These are phyloP conservation scores for Naegleria lovaniensis DNA, from an alignment of 208 protist genomes.

Conservation along the genomic window DNA sequence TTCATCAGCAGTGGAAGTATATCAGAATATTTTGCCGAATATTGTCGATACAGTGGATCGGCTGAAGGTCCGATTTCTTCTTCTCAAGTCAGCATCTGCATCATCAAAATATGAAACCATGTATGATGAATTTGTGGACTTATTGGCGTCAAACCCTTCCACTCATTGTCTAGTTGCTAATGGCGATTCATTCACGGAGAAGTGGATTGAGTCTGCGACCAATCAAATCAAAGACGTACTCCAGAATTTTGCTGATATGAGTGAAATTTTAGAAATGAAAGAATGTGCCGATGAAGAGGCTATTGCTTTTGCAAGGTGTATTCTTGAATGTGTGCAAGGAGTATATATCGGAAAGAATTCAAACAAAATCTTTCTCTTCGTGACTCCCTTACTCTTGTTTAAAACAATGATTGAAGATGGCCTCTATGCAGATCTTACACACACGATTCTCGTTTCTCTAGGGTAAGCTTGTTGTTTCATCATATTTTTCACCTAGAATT, in stretches of 20 bases:
- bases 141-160: not conserved
- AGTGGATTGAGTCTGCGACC: not conserved
- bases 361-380: constrained; percentile 13
- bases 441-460: not conserved
- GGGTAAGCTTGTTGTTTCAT: too few relatives aligned
- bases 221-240: not conserved
- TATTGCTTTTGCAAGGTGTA: not conserved
- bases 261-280: not conserved
- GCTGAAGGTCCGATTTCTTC: not conserved
- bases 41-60: not conserved
- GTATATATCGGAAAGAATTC: constrained; percentile 5
- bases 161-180: constrained; percentile 23
- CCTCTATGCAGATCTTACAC: not conserved
- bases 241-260: not conserved
- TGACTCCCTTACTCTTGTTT: not conserved
- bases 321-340: not conserved
- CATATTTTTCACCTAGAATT: too few relatives aligned
- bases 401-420: constrained; percentile 9
- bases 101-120: not conserved
- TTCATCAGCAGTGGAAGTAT: not conserved
- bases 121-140: not conserved
- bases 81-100: not conserved
- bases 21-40: not conserved
- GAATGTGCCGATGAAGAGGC: not conserved
- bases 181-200: not conserved